phyloP scores from a whole-genome alignment of 306 rosid genomes.

The Prunus kanzakura region DNA sequence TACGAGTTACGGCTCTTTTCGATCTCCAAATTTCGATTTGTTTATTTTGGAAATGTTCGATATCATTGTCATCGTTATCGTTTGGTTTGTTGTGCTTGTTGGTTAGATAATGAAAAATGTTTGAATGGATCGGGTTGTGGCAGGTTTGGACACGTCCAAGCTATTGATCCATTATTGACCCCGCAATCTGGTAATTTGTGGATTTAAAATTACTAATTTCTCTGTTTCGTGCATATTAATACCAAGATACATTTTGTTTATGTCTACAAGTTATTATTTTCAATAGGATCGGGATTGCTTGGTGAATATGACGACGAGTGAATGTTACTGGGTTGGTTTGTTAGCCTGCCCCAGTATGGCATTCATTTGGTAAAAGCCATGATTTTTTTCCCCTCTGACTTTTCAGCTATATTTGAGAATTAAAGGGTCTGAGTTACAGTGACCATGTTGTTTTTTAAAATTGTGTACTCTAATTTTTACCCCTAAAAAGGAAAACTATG shows the following conservation, averaged over 20 bases:
- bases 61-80: not conserved
- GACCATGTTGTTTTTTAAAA: not conserved
- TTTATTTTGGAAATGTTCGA: not conserved
- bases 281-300: not conserved
- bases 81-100: not conserved
- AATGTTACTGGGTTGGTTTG: not conserved
- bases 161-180: constrained; percentile 16
- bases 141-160: constrained; percentile 18
- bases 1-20: not conserved
- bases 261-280: not conserved
- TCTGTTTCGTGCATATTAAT: not conserved
- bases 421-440: not conserved
- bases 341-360: not conserved
- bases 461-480: not conserved
- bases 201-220: not conserved
- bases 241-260: not conserved
- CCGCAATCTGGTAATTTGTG: constrained; percentile 8
- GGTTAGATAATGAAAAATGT: not conserved
- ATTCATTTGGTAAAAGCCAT: not conserved
- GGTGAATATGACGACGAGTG: not conserved
- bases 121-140: constrained; percentile 21
- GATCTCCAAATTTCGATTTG: constrained; percentile 1
- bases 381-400: not conserved
- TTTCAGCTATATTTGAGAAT: not conserved
- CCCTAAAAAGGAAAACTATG: not conserved